Evolutionary conservation across 2,329 filamentous ascomycete species (phyloP), one percentile per base, ranked within the genome.

Genomic region (Cladosporium sp.): DNA sequence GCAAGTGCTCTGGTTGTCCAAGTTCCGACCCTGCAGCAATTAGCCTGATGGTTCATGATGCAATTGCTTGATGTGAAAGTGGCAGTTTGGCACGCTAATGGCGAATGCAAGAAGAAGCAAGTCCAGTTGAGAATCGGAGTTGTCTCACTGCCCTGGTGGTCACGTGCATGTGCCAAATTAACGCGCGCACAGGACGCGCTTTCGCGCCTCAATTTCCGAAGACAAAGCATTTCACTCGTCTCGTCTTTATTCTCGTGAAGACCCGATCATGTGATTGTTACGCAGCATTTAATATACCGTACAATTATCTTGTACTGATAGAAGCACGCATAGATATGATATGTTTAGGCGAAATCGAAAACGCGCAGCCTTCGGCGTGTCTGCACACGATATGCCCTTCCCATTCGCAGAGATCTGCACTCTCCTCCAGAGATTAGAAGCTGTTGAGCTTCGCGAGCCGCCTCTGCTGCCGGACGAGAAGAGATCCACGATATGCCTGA

Each of bases 361-460:
- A 63, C 34, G 14, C 49, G 34, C 18, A 23, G 60, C 18, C 60
- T 30, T 21, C 14, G 46, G 60, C 18, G 25, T 28, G 49, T 25
- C 34, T 23, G 36, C 25, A 30, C 23, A 66, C 53, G 49, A 53
- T 48, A 90, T 90, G 88, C 83, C 87, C 23, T 82, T 92, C 69
- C 82, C 81, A 1, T 96, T 95, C 76, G 79, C 82, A n/a, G 81
- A 85, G 67, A 80, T 96, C 54, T 94, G 91, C 79, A 86, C 91
- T 67, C 81, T 97, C 4, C 82, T 97, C 51, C 87, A 93, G 67
- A 79, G 83, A 26, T 82, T 93, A 18, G 87, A 93, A 70, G 75
- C 77, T 11, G 79, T 84, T 66, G 75, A 74, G 70, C 65, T 75
- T 67, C 69, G 78, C 70, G 75, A 79, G 70, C 75, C 81, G 16